phyloP scores from a whole-genome alignment of 108 stramenopile species.

The Nitzschia sp. region DNA sequence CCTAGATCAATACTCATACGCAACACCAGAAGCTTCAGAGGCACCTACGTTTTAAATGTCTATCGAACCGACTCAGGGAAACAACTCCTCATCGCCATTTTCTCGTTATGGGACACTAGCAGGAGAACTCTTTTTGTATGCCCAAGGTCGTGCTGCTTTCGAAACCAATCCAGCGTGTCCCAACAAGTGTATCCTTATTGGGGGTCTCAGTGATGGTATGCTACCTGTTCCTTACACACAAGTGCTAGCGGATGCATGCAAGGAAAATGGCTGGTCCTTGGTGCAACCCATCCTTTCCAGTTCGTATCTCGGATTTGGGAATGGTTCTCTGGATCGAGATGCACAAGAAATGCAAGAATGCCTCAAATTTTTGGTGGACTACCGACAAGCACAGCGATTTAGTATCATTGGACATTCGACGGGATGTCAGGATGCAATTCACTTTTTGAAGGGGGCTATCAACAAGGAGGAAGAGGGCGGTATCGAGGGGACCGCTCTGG shows the following conservation, averaged over 20 bases:
- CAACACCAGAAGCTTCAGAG: too few relatives aligned
- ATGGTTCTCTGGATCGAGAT: conserved; percentile 72
- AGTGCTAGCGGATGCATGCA: conserved; percentile 49
- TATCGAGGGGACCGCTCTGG: neutral
- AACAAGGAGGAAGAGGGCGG: neutral
- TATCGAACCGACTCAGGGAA: too few relatives aligned
- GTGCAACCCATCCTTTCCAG: conserved; percentile 78
- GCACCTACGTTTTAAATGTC: too few relatives aligned
- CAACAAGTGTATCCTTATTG: conserved; percentile 73
- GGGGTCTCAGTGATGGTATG: conserved; percentile 77
- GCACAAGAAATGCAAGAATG: conserved; percentile 55
- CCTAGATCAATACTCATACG: too few relatives aligned
- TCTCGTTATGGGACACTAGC: conserved; percentile 71
- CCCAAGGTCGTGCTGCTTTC: conserved; percentile 64
- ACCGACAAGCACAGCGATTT: conserved; percentile 58
- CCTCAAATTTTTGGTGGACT: conserved; percentile 52
- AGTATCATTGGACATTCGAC: conserved; percentile 91
- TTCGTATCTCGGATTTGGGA: conserved; percentile 76
- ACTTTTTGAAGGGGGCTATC: conserved; percentile 68
- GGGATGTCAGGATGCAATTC: conserved; percentile 89
- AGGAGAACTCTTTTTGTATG: conserved; percentile 75
- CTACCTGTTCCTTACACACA: conserved; percentile 77
- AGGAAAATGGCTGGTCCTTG: conserved; percentile 60
- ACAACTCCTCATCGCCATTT: conserved; percentile 10
- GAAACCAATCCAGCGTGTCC: conserved; percentile 42